Percentiles rank a stretch among this genome's conserved stretches.
Evolutionary conservation across 495 filamentous ascomycete species (phyloP).

Genomic region (Cetradonia linearis): DNA sequence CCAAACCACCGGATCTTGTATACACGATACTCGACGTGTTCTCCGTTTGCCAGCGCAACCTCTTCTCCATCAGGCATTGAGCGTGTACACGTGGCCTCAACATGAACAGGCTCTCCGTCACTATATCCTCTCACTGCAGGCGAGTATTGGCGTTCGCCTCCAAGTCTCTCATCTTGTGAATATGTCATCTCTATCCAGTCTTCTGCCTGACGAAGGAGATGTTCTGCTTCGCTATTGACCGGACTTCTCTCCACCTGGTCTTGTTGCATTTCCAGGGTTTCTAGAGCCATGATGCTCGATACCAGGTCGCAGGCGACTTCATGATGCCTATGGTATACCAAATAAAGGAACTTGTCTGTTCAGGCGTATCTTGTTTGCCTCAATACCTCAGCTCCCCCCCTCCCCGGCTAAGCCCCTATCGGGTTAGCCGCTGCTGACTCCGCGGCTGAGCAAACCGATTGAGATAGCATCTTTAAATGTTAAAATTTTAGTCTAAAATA

Average conservation of each 20-base stretch:
- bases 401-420: too few relatives aligned
- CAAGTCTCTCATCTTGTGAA: background rate
- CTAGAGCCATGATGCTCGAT: background rate
- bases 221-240: slow-evolving; percentile 7
- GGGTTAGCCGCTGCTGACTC: too few relatives aligned
- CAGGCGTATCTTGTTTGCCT: too few relatives aligned
- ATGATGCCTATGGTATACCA: background rate
- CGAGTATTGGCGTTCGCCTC: background rate
- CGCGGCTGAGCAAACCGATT: too few relatives aligned
- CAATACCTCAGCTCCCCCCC: too few relatives aligned
- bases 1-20: slow-evolving; percentile 91
- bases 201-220: slow-evolving; percentile 7
- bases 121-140: slow-evolving; percentile 1
- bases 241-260: background rate
- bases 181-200: slow-evolving; percentile 11
- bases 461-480: too few relatives aligned
- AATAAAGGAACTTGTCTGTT: too few relatives aligned
- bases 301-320: background rate
- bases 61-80: background rate
- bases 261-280: background rate
- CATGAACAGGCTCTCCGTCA: slow-evolving; percentile 5
- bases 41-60: background rate
- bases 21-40: slow-evolving; percentile 47
- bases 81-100: background rate
- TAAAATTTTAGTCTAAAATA: too few relatives aligned